Base-by-base conservation (phyloP, 2,329 filamentous ascomycete genomes). In the Exophiala lecanii-corni region DNA sequence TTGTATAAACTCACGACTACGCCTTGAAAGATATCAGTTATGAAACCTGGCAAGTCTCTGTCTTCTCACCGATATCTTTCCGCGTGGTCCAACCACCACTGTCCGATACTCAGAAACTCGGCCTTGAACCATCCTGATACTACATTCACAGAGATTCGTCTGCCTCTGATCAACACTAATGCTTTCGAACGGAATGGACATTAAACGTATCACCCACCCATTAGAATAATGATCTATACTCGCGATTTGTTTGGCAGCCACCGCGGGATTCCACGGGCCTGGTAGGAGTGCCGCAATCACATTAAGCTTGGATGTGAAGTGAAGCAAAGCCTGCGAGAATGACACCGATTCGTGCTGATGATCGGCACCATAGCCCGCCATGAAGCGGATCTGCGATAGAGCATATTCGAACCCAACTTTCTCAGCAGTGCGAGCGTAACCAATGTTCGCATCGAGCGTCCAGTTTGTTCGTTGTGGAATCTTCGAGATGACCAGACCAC, bases 1-100 rank as follows among this genome's bases (percentile, higher is more conserved):
- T 39, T 68, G 61, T 36, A 76, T 75, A 55, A 75, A 75, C 54
- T 76, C 72, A 28, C 66, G 62, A 40, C 63, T 70, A 13, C 73
- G 67, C 23, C 25, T 28, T 7, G 25, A 7, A 28, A 28, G 25
- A 28, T 7, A 9, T 28, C 25, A 28, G 25, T 28, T n/a, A 28
- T 7, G 9, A 28, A 28, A 28, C 9, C n/a, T n/a, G 25, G 25
- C 25, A 9, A 7, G n/a, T 28, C 25, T 9, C 7, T 9, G 7
- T 28, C n/a, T 9, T 9, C 25, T 28, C 9, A 28, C 25, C 72
- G 64, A 53, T 74, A 75, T 3, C 72, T 66, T 57, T 75, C 73
- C 2, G 68, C 66, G 48, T 75, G 72, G 49, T 75, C 71, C 12
- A 75, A 64, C 73, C 72, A 75, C 72, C 72, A 75, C 56, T 75